Base-by-base conservation (phyloP, 1,284 basidiomycete species). In the Chondrostereum purpureum region DNA sequence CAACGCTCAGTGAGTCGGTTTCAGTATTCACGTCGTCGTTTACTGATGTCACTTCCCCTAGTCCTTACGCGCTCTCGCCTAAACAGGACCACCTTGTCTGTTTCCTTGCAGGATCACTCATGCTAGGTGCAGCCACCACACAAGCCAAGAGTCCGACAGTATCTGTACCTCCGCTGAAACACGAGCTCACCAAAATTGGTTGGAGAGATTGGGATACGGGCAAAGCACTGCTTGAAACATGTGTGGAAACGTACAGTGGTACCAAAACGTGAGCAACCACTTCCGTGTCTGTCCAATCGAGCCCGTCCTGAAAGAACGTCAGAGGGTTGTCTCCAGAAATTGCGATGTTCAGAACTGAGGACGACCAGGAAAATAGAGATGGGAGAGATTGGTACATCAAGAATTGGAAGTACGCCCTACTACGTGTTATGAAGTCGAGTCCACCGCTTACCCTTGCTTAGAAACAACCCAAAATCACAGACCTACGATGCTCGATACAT, bases 131-230 rank as follows among this genome's bases (percentile, higher is more conserved):
- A 4, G 74, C 76, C 3, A 79, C 79, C 24, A 78, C 79, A 0
- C 74, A 73, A 12, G 67, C 69, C 0, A 47, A 59, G 33, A 53
- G 52, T 10, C 51, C 57, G 0, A 59, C 63, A 5, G 71, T 78
- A 6, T 78, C 76, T 1, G 62, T 79, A 2, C 82, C 80, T 2
- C 82, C 81, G 1, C 65, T 63, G 19, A 55, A 63, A 11, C 58
- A 62, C 3, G 70, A 82, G 55, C 67, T 88, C 2, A 69, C 74
- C 0, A 53, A 59, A 19, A 58, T 60, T n/a, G 80, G 80, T 13
- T 65, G 65, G 55, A 72, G 83, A 37, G 90, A 95, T 61, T 92
- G 90, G 83, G 65, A 72, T 21, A 75, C 85, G 12, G 92, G 92
- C 1, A 67, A 77, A 34, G 84, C 83, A 46, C 68, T 95, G 20